Evolutionary conservation across 2,329 filamentous ascomycete genomes (phyloP).

Genomic region (Bimuria novae-zelandiae): DNA sequence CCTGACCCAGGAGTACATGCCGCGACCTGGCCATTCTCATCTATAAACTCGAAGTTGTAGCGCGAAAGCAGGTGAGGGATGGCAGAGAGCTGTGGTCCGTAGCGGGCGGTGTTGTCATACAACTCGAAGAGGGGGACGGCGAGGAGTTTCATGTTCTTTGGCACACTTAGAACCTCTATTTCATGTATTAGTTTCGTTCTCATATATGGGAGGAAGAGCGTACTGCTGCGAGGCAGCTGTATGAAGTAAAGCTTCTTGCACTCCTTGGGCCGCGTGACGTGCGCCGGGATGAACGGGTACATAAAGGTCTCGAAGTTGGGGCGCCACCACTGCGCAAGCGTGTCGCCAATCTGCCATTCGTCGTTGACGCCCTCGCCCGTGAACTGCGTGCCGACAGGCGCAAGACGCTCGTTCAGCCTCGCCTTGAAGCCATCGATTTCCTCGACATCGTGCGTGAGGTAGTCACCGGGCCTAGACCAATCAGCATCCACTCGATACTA

Average conservation of each 20-base stretch:
- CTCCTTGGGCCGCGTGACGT: constrained; percentile 96
- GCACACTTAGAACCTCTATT: constrained; percentile 88
- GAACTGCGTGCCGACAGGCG: constrained; percentile 82
- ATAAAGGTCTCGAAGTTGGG: constrained; percentile 99
- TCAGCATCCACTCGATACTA: background rate
- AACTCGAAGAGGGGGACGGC: constrained; percentile 96
- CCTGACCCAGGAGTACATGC: constrained; percentile 81
- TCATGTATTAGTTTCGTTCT: constrained; percentile 21
- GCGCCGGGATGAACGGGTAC: constrained; percentile 96
- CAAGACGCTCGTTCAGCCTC: constrained; percentile 88
- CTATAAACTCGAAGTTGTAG: constrained; percentile 97
- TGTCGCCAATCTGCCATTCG: constrained; percentile 94
- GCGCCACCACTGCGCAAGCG: constrained; percentile 96
- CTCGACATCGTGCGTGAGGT: constrained; percentile 84
- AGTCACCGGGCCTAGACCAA: constrained; percentile 75
- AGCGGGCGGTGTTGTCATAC: constrained; percentile 94
- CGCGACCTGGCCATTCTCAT: constrained; percentile 87
- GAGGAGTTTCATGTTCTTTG: constrained; percentile 99
- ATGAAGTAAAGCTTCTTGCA: constrained; percentile 99
- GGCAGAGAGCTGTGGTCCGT: constrained; percentile 93
- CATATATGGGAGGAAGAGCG: constrained; percentile 36
- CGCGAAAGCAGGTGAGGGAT: constrained; percentile 93
- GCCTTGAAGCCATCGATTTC: constrained; percentile 95
- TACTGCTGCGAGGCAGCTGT: constrained; percentile 88
- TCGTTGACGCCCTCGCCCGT: constrained; percentile 85